These are phyloP conservation scores for Eleusine indica DNA, from an alignment of 176 grass and related monocot genomes.

Conservation along the genomic window DNA sequence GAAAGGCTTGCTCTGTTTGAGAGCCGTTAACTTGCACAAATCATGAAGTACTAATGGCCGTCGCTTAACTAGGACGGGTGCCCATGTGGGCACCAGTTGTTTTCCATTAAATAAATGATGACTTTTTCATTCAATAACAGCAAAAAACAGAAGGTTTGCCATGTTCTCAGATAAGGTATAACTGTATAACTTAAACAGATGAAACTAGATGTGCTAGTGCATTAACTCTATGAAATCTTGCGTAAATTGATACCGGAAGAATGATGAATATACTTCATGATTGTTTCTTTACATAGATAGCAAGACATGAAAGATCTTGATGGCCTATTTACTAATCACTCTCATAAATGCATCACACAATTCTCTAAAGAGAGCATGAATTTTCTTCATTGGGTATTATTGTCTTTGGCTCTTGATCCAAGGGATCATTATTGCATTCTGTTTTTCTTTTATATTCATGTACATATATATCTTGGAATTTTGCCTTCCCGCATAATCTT, in stretches of 20 bases:
- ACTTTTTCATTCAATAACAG: not conserved
- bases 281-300: conserved; percentile 1
- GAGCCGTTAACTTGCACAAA: too few relatives aligned
- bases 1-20: too few relatives aligned
- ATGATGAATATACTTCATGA: not conserved
- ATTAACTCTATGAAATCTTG: not conserved
- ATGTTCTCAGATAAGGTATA: conserved; percentile 5
- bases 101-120: not conserved
- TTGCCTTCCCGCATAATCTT: not conserved
- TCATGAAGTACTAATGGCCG: too few relatives aligned
- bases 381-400: conserved; percentile 16
- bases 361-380: conserved; percentile 1
- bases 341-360: not conserved
- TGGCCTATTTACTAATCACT: not conserved
- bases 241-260: not conserved
- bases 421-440: not conserved
- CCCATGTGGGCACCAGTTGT: too few relatives aligned
- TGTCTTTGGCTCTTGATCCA: conserved; percentile 7
- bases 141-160: not conserved
- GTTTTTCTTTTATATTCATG: not conserved
- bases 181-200: not conserved
- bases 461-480: not conserved
- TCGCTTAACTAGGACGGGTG: too few relatives aligned
- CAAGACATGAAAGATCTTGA: not conserved
- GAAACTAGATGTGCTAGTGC: not conserved